A percentile compares a stretch with the other conserved stretches of the same genome.
Conservation (phyloP, 1,284 basidiomycete species). For the Laetiporus sulphureus region DNA sequence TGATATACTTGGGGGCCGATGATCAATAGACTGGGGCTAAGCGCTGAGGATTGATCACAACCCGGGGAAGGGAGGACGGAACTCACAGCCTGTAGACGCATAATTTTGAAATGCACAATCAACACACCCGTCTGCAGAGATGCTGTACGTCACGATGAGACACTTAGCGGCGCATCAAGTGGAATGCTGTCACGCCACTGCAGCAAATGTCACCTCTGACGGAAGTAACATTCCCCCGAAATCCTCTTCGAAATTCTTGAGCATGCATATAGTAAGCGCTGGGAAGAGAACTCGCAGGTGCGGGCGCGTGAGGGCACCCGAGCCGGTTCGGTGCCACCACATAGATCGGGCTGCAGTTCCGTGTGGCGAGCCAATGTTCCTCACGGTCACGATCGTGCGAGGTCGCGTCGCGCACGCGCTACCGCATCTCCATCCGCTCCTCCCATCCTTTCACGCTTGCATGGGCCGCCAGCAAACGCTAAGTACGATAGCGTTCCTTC, state of each 20-base stretch:
- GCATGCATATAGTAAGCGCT: too few relatives aligned
- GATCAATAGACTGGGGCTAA: background rate
- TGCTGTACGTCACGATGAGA: too few relatives aligned
- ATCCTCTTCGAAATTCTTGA: too few relatives aligned
- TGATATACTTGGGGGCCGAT: too few relatives aligned
- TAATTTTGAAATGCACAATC: background rate
- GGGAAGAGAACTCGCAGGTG: background rate
- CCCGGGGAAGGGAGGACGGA: too few relatives aligned
- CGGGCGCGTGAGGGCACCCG: background rate
- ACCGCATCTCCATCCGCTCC: conserved; percentile 8
- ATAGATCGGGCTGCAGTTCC: conserved; percentile 7
- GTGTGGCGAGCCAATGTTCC: conserved; percentile 18
- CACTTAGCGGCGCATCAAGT: too few relatives aligned
- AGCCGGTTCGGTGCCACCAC: background rate
- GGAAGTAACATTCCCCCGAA: too few relatives aligned
- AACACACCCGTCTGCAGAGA: background rate
- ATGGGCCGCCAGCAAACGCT: conserved; percentile 72
- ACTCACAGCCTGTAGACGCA: too few relatives aligned
- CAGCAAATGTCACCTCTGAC: too few relatives aligned
- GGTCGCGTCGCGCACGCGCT: conserved; percentile 19
- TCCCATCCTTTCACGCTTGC: conserved; percentile 4
- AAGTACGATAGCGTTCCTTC: conserved; percentile 34
- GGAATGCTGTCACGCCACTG: too few relatives aligned
- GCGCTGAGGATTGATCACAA: background rate
- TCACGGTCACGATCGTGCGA: conserved; percentile 22